Evolutionary conservation across 2,329 filamentous ascomycete genomes (phyloP), one percentile per base, ranked within the genome.

Genomic region (Aspergillus calidoustus): DNA sequence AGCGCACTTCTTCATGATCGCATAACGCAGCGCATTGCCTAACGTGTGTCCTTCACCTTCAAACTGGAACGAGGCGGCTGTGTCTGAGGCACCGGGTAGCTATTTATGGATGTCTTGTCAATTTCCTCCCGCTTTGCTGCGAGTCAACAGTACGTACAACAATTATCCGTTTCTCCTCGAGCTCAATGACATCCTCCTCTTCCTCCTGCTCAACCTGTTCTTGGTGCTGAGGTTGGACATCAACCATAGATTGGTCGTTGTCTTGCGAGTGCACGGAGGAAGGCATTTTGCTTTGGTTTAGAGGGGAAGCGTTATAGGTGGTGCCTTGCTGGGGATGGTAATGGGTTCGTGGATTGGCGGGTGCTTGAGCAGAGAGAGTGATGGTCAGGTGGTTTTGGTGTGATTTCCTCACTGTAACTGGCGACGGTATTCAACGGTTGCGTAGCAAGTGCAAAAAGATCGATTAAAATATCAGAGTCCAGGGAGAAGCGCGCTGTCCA

Each of bases 1-100:
- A 41, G 51, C 87, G 67, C 82, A 97, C 94, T 99, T 99, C 81
- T 98, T 98, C 91, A 97, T 97, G 72, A 99, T 96, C 66, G 97
- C 90, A 76, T 93, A 98, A 72, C 95, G 87, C 70, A 99, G 81
- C 9, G 93, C 92, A 78, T 99, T 99, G 30, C 95, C 95, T 56
- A 99, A 83, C 0, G 95, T 99, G 79, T 99, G 95, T 48, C 96
- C 93, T 81, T 99, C 95, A 50, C 92, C 89, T 63, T 91, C 87
- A 71, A 99, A 96, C 76, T 98, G 92, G 75, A 98, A 99, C 17
- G 93, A 97, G 31, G 95, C 95, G 4, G 93, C 93, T 8, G 90
- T 94, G 54, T 94, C 91, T 17, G 79, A 90, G 59, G 91, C 91
- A 52, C 93, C 93, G 41, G 92, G 90, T 30, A 97, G 83, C 94